phyloP scores from a whole-genome alignment of 495 filamentous ascomycete genomes.

The Hyaloscypha bicolor region DNA sequence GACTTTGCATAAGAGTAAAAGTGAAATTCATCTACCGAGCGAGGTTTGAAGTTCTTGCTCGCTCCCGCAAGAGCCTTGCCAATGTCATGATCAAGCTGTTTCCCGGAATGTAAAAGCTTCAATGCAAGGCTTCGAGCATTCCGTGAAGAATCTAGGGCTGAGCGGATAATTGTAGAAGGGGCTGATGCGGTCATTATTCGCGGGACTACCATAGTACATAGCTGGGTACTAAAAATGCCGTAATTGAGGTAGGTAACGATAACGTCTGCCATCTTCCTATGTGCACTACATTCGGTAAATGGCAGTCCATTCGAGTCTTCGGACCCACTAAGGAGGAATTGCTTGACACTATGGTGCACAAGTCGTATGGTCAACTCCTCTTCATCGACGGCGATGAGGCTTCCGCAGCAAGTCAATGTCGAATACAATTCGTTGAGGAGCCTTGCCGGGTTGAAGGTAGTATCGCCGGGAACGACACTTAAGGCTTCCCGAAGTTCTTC shows the following conservation, averaged over 20 bases:
- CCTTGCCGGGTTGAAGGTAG: constrained; percentile 38
- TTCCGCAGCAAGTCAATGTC: constrained; percentile 42
- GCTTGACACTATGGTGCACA: constrained; percentile 47
- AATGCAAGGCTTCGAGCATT: constrained; percentile 33
- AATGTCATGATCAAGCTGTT: constrained; percentile 34
- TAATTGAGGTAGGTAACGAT: constrained; percentile 48
- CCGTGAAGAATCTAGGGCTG: constrained; percentile 31
- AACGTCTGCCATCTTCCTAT: constrained; percentile 38
- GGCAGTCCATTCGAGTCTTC: constrained; percentile 21
- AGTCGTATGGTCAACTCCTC: constrained; percentile 43
- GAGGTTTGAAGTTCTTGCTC: constrained; percentile 17
- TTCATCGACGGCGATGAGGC: constrained; percentile 48
- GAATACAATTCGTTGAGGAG: constrained; percentile 42
- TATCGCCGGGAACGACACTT: constrained; percentile 41
- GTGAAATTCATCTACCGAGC: constrained; percentile 21
- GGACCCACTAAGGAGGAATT: constrained; percentile 42
- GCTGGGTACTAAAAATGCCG: constrained; percentile 40
- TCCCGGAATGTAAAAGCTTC: constrained; percentile 34
- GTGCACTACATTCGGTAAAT: constrained; percentile 32
- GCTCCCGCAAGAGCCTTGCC: constrained; percentile 33
- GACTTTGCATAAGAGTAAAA: constrained; percentile 27
- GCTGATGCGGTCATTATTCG: constrained; percentile 32
- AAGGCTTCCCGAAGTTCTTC: constrained; percentile 48
- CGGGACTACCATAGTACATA: constrained; percentile 34
- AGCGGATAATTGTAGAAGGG: constrained; percentile 35